Base-by-base conservation (phyloP, 345 rosid genomes). In the Arabis alpina region DNA sequence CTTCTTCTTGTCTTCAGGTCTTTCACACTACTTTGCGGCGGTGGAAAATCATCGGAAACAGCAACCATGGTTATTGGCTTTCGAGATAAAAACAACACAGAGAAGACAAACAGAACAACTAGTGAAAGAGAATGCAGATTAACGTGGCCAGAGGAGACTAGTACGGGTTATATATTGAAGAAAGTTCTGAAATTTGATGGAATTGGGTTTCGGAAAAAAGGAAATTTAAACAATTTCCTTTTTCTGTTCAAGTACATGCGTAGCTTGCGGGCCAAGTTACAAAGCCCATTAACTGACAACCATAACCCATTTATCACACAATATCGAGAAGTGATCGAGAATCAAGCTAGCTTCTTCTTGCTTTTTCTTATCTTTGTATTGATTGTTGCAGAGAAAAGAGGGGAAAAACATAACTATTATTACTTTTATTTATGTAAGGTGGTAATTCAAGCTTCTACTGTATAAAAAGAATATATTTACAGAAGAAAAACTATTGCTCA, bases 401-500 rank as follows among this genome's bases (percentile, higher is more conserved):
- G 10, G n/a, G 50, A 10, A 37, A 65, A 4, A 25, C 6, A 43
- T 28, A 8, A 54, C 34, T 10, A 36, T 36, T 57, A 37, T 58
- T 70, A 8, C 51, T 49, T 12, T 34, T 45, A 44, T 48, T 41
- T 6, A 54, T 15, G 42, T n/a, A 16, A 7, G 16, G 23, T 53
- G 37, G n/a, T n/a, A n/a, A 28, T 13, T 23, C 30, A 53, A 27
- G 71, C n/a, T 12, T 58, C 28, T 50, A 49, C 36, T 40, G 57
- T 45, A 19, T 19, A 14, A 19, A 32, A 49, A 37, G 53, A n/a
- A 39, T 51, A 39, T 51, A 63, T 40, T 12, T 36, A 15, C 41
- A 58, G 8, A 37, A 14, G 51, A 56, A 61, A 50, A 36, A 4
- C 72, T 73, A 77, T 65, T 64, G 43, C 14, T 61, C 55, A 34